These are phyloP conservation scores for Rhizophora apiculata DNA, from an alignment of 345 rosid species.

Conservation along the genomic window DNA sequence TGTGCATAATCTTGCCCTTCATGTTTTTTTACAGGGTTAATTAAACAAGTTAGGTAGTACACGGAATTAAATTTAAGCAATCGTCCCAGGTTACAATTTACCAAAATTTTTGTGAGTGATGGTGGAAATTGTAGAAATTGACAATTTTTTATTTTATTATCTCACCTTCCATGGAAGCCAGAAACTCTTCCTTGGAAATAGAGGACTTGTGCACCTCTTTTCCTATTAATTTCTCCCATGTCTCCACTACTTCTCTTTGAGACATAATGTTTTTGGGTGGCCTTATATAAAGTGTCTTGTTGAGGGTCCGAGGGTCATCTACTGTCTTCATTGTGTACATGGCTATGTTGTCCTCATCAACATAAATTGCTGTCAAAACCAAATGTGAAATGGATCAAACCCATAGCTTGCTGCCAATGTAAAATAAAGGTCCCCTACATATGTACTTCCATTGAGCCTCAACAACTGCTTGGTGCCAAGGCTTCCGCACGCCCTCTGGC, in stretches of 20 bases:
- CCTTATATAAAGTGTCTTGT: constrained; percentile 45
- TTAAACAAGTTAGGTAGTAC: not conserved
- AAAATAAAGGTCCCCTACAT: too few relatives aligned
- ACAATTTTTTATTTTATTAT: too few relatives aligned
- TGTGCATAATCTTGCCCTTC: constrained; percentile 35
- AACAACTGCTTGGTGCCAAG: too few relatives aligned
- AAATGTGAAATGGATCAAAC: not conserved
- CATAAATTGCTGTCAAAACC: constrained; percentile 36
- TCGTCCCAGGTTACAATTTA: too few relatives aligned
- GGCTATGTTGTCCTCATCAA: constrained; percentile 62
- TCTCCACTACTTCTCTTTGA: constrained; percentile 41
- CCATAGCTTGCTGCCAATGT: too few relatives aligned
- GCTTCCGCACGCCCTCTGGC: too few relatives aligned
- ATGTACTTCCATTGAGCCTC: too few relatives aligned
- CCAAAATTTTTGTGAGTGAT: too few relatives aligned
- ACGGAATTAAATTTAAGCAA: too few relatives aligned
- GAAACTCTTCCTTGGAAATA: constrained; percentile 44
- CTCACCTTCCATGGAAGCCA: constrained; percentile 38
- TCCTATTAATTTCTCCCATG: constrained; percentile 57
- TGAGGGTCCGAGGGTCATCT: constrained; percentile 46
- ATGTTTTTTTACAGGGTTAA: not conserved
- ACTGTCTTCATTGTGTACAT: constrained; percentile 35
- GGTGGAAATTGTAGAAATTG: too few relatives aligned
- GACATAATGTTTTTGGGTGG: constrained; percentile 52
- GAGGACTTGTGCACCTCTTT: constrained; percentile 41